A percentile compares a stretch with the other conserved stretches of the same genome.
phyloP scores from a whole-genome alignment of 768 basidiomycete species.

The Cyclocybe aegerita region DNA sequence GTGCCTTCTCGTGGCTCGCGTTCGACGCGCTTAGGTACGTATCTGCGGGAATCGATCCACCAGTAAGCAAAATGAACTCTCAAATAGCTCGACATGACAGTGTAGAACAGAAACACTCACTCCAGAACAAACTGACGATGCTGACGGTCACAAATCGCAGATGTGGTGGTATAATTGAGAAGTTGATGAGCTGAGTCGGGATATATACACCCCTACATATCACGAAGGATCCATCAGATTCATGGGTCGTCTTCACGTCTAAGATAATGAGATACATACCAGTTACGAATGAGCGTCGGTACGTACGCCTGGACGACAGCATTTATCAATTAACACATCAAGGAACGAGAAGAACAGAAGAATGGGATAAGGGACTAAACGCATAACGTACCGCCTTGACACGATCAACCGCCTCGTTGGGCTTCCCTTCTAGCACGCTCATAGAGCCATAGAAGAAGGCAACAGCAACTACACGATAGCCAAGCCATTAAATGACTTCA shows the following conservation, averaged over 20 bases:
- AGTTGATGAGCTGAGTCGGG: slow-evolving; percentile 80
- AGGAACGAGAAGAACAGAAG: neutral
- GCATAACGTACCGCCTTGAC: slow-evolving; percentile 37
- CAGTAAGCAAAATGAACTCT: neutral
- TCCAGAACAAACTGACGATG: slow-evolving; percentile 81
- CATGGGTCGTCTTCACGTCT: neutral
- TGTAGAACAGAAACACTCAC: slow-evolving; percentile 38
- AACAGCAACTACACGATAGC: slow-evolving; percentile 34
- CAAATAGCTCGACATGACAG: neutral
- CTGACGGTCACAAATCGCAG: slow-evolving; percentile 73
- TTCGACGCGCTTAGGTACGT: slow-evolving; percentile 65
- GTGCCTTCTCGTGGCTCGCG: slow-evolving; percentile 21
- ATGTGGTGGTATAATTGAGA: slow-evolving; percentile 73
- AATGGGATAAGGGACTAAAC: neutral
- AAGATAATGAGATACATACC: slow-evolving; percentile 38
- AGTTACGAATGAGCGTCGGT: slow-evolving; percentile 75
- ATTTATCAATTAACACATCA: neutral
- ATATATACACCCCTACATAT: slow-evolving; percentile 63
- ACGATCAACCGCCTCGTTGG: slow-evolving; percentile 45
- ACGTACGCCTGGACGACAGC: slow-evolving; percentile 52
- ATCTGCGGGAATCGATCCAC: slow-evolving; percentile 31
- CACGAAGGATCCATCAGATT: neutral
- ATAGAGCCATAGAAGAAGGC: slow-evolving; percentile 67
- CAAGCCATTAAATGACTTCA: neutral
- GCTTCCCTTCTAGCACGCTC: slow-evolving; percentile 79